Conservation (phyloP, 2,329 filamentous ascomycete species). For the Atkinsonella texensis region DNA sequence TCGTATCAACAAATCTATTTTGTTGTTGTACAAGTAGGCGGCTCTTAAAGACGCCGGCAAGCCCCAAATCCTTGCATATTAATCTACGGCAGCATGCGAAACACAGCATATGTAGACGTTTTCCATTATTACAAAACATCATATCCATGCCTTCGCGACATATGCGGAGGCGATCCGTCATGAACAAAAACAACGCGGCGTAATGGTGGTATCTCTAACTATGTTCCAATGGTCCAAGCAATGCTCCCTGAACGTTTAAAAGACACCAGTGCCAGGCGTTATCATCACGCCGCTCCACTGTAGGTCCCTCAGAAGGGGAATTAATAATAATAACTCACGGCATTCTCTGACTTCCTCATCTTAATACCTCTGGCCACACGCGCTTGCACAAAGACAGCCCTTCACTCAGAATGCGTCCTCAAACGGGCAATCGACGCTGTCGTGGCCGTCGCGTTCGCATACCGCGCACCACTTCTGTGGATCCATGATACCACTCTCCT, state of each 20-base stretch:
- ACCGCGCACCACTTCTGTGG: constrained; percentile 91
- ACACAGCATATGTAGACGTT: neutral
- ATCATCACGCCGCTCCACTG: constrained; percentile 8
- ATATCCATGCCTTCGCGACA: constrained; percentile 4
- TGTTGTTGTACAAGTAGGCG: too few species aligned
- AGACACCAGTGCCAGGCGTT: constrained; percentile 8
- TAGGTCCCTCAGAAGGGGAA: neutral
- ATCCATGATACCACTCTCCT: constrained; percentile 67
- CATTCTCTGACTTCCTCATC: neutral
- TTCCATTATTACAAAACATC: constrained; percentile 11
- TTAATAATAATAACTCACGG: neutral
- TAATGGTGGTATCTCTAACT: constrained; percentile 24
- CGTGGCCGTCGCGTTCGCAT: constrained; percentile 91
- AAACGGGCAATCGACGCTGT: constrained; percentile 89
- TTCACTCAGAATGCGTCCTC: constrained; percentile 57
- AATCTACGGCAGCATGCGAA: neutral
- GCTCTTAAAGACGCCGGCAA: too few species aligned
- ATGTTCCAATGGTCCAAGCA: constrained; percentile 16
- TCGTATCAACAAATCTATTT: too few species aligned
- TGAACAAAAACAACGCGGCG: constrained; percentile 11
- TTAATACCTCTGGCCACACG: neutral
- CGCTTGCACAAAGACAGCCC: neutral
- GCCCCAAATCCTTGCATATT: too few species aligned
- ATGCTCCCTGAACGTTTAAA: constrained; percentile 12
- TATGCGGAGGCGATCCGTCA: constrained; percentile 6